These are phyloP conservation scores for Euphorbia tirucalli DNA, from an alignment of 345 rosid species.

Conservation along the genomic window DNA sequence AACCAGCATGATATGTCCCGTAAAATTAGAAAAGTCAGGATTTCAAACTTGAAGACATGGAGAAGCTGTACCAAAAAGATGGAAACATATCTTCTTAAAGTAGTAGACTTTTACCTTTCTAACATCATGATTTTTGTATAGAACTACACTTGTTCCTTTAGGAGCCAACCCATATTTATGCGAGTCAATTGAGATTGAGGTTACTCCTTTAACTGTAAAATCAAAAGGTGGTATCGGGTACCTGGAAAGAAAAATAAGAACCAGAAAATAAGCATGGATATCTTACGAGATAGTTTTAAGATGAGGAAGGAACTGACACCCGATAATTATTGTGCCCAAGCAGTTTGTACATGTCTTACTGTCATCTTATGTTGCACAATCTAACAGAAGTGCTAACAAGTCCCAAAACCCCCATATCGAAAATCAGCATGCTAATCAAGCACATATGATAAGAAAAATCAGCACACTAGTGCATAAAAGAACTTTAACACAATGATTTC, in stretches of 20 bases:
- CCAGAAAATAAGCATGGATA: slow-evolving; percentile 1
- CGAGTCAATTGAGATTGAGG: slow-evolving; percentile 86
- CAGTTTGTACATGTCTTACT: background rate
- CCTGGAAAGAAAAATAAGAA: slow-evolving; percentile 35
- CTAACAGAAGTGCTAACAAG: background rate
- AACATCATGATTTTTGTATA: slow-evolving; percentile 91
- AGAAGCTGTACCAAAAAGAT: background rate
- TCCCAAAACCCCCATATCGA: background rate
- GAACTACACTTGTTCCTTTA: slow-evolving; percentile 88
- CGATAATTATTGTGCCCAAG: background rate
- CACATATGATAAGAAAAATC: background rate
- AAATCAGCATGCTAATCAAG: background rate
- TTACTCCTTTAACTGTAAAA: slow-evolving; percentile 82
- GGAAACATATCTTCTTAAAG: background rate
- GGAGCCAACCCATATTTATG: slow-evolving; percentile 98
- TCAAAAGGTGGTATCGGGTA: slow-evolving; percentile 84
- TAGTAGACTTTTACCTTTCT: slow-evolving; percentile 59
- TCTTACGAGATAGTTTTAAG: background rate
- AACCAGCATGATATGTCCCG: too few relatives aligned
- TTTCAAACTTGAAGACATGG: slow-evolving; percentile 1
- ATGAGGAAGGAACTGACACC: background rate
- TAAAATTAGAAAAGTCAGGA: too few relatives aligned
- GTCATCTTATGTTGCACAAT: background rate
- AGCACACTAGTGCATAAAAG: background rate
- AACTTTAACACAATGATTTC: background rate